Evolutionary conservation across 2,329 filamentous ascomycete genomes (phyloP).

Genomic region (Xylaria hypoxylon): DNA sequence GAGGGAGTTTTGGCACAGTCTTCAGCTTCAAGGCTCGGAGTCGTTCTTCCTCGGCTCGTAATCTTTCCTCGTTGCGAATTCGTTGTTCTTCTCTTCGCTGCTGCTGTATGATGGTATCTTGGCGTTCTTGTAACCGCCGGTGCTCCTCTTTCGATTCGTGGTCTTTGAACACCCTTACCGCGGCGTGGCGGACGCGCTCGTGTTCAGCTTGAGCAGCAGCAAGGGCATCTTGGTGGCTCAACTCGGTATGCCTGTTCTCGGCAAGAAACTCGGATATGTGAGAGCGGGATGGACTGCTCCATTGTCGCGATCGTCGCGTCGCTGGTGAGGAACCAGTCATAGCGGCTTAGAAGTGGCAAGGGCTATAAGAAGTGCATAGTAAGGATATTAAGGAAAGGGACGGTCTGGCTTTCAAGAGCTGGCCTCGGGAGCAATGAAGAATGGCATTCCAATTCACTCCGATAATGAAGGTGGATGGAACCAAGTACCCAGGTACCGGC

Average conservation of each 20-base stretch:
- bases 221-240: constrained; percentile 73
- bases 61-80: constrained; percentile 57
- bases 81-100: constrained; percentile 62
- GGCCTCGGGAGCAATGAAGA: constrained; percentile 17
- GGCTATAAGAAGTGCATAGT: constrained; percentile 42
- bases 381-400: constrained; percentile 1
- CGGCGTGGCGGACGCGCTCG: constrained; percentile 68
- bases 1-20: constrained; percentile 58
- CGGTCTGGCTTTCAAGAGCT: constrained; percentile 1
- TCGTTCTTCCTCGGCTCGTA: constrained; percentile 61
- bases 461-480: not conserved
- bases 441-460: not conserved
- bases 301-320: constrained; percentile 52
- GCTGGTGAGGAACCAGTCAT: constrained; percentile 61
- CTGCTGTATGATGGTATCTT: constrained; percentile 57
- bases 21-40: constrained; percentile 61
- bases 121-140: constrained; percentile 48
- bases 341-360: constrained; percentile 32
- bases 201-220: constrained; percentile 74
- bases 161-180: constrained; percentile 61
- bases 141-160: constrained; percentile 60
- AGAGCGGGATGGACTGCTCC: constrained; percentile 57
- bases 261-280: constrained; percentile 71
- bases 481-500: constrained; percentile 12
- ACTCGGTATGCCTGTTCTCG: constrained; percentile 71